Evolutionary conservation across 176 grass and related monocot species (phyloP).

Genomic region (Otatea glauca): DNA sequence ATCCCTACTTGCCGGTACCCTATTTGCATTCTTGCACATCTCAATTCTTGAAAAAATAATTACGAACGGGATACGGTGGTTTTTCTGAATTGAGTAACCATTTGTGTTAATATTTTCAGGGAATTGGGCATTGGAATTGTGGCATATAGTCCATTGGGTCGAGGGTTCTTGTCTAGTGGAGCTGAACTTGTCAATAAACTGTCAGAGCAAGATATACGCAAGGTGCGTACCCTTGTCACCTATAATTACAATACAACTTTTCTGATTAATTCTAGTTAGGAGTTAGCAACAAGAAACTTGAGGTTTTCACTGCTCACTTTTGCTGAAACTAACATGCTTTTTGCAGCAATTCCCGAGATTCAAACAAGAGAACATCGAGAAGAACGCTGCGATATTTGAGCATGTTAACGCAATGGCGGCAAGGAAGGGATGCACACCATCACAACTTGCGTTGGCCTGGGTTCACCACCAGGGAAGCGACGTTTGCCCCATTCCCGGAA

Average conservation of each 20-base stretch:
- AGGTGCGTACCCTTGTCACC: too few species aligned
- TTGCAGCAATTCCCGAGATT: constrained; percentile 24
- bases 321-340: too few species aligned
- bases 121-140: constrained; percentile 78
- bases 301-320: too few species aligned
- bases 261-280: too few species aligned
- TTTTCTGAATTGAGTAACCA: not conserved
- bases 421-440: constrained; percentile 65
- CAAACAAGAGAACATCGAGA: constrained; percentile 49
- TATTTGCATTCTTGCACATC: not conserved
- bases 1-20: constrained; percentile 65
- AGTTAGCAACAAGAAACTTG: too few species aligned
- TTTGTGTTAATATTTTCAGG: constrained; percentile 27
- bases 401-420: constrained; percentile 41
- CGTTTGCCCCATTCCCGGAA: constrained; percentile 71
- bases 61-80: too few species aligned
- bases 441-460: constrained; percentile 63
- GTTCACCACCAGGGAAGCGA: constrained; percentile 59
- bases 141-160: constrained; percentile 64
- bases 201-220: constrained; percentile 22
- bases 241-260: too few species aligned
- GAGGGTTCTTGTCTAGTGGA: constrained; percentile 58
- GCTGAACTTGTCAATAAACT: constrained; percentile 44
- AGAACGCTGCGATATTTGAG: constrained; percentile 54
- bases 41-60: too few species aligned